Percentiles rank a stretch among this genome's conserved stretches.
phyloP scores from a whole-genome alignment of 805 yeast genomes.

The Pichia nakasei region DNA sequence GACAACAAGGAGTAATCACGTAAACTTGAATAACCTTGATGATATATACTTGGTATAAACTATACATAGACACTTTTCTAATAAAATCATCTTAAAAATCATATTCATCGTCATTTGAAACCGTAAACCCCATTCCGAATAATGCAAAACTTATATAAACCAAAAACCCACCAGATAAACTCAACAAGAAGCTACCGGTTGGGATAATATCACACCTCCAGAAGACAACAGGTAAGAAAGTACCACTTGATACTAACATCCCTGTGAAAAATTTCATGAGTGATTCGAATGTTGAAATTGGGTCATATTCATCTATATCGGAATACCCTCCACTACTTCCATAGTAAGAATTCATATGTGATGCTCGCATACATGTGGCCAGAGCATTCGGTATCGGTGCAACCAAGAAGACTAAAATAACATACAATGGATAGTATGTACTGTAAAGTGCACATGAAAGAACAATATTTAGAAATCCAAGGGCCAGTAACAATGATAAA shows the following conservation, averaged over 20 bases:
- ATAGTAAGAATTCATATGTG: slow-evolving; percentile 1
- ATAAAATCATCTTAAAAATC: slow-evolving; percentile 11
- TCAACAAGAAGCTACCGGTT: slow-evolving; percentile 39
- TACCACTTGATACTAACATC: slow-evolving; percentile 26
- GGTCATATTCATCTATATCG: slow-evolving; percentile 15
- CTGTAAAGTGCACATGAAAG: slow-evolving; percentile 79
- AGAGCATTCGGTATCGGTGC: slow-evolving; percentile 31
- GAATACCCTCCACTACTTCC: slow-evolving; percentile 14
- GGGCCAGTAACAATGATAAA: slow-evolving; percentile 66
- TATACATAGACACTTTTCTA: too few relatives aligned
- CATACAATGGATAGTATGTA: slow-evolving; percentile 85
- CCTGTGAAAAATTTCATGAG: slow-evolving; percentile 27
- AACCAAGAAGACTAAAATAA: slow-evolving; percentile 30
- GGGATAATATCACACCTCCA: slow-evolving; percentile 24
- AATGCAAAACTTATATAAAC: slow-evolving; percentile 77
- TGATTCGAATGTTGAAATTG: slow-evolving; percentile 15
- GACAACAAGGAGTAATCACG: too few relatives aligned
- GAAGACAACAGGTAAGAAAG: slow-evolving; percentile 25
- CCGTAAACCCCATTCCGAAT: slow-evolving; percentile 69
- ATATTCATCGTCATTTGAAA: slow-evolving; percentile 35
- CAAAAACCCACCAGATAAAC: slow-evolving; percentile 74
- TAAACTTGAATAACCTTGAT: too few relatives aligned
- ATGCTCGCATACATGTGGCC: slow-evolving; percentile 14
- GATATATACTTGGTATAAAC: not conserved
- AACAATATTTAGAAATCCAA: slow-evolving; percentile 83